Percentiles rank a stretch among this genome's conserved stretches.
phyloP scores from a whole-genome alignment of 129 eudicot species.

The Apium graveolens region DNA sequence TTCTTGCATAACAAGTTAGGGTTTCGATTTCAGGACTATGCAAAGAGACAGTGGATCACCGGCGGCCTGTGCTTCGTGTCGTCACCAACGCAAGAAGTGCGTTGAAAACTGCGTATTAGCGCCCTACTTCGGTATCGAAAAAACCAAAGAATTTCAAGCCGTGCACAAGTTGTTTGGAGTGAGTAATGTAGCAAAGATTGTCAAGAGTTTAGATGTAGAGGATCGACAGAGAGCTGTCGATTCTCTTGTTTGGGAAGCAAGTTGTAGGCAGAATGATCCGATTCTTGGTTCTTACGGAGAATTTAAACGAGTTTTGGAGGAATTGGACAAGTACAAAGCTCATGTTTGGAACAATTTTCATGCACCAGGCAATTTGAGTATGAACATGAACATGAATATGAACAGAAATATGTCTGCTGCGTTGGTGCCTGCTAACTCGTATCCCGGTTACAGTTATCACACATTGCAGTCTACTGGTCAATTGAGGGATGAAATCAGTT shows the following conservation, averaged over 20 bases:
- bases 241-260: conserved; percentile 83
- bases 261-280: conserved; percentile 64
- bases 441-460: neutral
- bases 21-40: conserved; percentile 11
- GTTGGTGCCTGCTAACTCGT: neutral
- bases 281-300: conserved; percentile 71
- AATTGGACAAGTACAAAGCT: conserved; percentile 39
- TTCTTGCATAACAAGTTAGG: conserved; percentile 1
- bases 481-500: neutral
- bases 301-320: conserved; percentile 49
- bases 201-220: conserved; percentile 36
- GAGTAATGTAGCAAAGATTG: conserved; percentile 60
- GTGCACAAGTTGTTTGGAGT: conserved; percentile 91
- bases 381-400: no score
- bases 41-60: conserved; percentile 30
- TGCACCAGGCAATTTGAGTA: neutral
- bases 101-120: conserved; percentile 65
- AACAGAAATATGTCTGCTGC: neutral
- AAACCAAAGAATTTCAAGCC: conserved; percentile 63
- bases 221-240: conserved; percentile 55
- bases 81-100: conserved; percentile 90
- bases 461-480: neutral
- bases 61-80: conserved; percentile 83
- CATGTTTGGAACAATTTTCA: conserved; percentile 20
- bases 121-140: conserved; percentile 59